Evolutionary conservation across 78 protist genomes (phyloP), one percentile per base, ranked within the genome.

Genomic region (Pelomyxa schiedti): DNA sequence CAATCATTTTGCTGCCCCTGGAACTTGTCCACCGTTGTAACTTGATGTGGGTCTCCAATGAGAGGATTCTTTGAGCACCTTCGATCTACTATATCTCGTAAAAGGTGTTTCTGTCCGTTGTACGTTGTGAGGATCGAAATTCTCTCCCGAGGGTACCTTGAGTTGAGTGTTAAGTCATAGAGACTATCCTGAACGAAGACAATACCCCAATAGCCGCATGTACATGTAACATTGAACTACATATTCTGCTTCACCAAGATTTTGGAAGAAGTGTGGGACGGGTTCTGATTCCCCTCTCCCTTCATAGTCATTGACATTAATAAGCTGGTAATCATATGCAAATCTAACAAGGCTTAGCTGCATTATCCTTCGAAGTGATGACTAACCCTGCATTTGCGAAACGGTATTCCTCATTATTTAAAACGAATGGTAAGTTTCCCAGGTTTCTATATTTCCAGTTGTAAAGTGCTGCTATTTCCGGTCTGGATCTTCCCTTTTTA

Each of bases 1-100:
- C 42, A 94, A 84, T 95, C 98, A 65, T 88, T 89, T 83, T 95
- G 98, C 75, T 88, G 95, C 8, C 98, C 98, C 72, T 95, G 98
- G 80, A 67, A 85, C 35, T 75, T 77, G 77, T 95, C 98, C 28
- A 94, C 94, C 8, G 98, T 95, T 0, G 95, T 53, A 26, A 94
- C 82, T 38, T 78, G 58, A 2, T 68, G 65, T 22, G 97, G 97
- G 70, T 32, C 22, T 4, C 95, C 94, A 63, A 73, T 79, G 63
- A 69, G 26, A 3, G 90, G 65, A 6, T 75, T 69, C 32, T 37
- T 5, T 24, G 41, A 65, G 42, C 83, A 85, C 37, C 76, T 67
- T 8, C 40, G 35, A 22, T 81, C 7, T 53, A 80, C 64, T 4
- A 81, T 66, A 68, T 77, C 66, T 22, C 66, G 58, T 7, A 95